These are phyloP conservation scores for Cryptococcus hybrid DNA, from an alignment of 1,284 basidiomycete species.

Conservation along the genomic window DNA sequence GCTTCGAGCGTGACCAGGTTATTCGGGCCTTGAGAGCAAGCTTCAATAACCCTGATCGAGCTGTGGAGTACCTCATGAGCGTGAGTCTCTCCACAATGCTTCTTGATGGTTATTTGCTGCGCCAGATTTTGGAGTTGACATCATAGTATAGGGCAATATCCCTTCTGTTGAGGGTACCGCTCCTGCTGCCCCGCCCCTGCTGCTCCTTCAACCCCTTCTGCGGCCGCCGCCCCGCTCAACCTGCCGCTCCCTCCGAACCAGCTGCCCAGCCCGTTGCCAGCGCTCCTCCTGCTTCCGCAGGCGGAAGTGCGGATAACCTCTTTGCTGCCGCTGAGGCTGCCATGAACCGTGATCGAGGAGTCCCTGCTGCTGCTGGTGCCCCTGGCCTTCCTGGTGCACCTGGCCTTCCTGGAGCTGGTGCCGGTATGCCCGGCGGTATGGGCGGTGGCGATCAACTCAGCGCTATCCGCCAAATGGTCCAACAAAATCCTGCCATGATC, in stretches of 20 bases:
- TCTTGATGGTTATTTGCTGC: neutral
- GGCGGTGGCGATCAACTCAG: conserved; percentile 63
- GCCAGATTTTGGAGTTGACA: no score
- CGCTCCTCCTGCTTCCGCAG: conserved; percentile 46
- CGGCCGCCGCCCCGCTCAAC: conserved; percentile 48
- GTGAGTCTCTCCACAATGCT: conserved; percentile 55
- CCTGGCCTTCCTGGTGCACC: conserved; percentile 42
- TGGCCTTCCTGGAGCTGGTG: conserved; percentile 40
- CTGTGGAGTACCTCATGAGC: conserved; percentile 94
- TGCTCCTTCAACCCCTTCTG: conserved; percentile 31
- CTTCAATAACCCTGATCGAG: conserved; percentile 97
- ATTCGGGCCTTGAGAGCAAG: conserved; percentile 84
- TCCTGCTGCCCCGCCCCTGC: conserved; percentile 37
- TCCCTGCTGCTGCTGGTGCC: conserved; percentile 38
- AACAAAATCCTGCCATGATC: conserved; percentile 70
- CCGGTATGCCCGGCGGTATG: conserved; percentile 50
- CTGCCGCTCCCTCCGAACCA: conserved; percentile 47
- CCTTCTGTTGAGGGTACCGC: conserved; percentile 31
- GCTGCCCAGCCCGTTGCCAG: conserved; percentile 44
- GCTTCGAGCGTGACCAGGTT: conserved; percentile 84
- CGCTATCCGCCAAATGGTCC: conserved; percentile 61
- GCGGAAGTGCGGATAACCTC: conserved; percentile 50
- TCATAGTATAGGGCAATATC: conserved; percentile 35
- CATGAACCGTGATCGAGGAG: conserved; percentile 49
- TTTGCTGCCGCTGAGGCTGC: conserved; percentile 52